Evolutionary conservation across 2,329 filamentous ascomycete genomes (phyloP).

Genomic region (Fusarium nurragi): DNA sequence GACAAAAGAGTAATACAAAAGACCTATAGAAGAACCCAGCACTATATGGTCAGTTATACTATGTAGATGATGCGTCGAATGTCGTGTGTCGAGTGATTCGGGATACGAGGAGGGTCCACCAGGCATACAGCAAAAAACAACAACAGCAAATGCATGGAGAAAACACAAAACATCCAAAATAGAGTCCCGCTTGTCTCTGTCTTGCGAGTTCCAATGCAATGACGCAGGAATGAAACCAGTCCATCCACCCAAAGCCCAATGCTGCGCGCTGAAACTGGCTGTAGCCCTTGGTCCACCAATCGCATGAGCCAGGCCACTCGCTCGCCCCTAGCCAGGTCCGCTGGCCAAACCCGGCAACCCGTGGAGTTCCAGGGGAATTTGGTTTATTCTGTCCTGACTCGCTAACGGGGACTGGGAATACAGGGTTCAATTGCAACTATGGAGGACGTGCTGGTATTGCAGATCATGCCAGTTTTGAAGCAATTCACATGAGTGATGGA

Average conservation of each 20-base stretch:
- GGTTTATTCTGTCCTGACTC: constrained; percentile 12
- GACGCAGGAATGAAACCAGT: constrained; percentile 40
- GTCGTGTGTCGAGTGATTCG: background rate
- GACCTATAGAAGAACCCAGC: background rate
- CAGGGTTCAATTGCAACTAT: constrained; percentile 3
- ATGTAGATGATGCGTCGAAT: constrained; percentile 2
- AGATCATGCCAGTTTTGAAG: background rate
- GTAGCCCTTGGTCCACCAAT: constrained; percentile 25
- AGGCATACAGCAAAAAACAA: constrained; percentile 18
- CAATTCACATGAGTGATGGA: background rate
- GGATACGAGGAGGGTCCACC: constrained; percentile 13
- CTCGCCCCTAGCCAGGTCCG: constrained; percentile 24
- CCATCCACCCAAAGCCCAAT: constrained; percentile 29
- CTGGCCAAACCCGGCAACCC: constrained; percentile 13
- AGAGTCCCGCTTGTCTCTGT: background rate
- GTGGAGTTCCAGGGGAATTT: constrained; percentile 5
- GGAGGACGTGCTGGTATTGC: background rate
- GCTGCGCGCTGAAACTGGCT: constrained; percentile 34
- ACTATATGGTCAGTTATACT: background rate
- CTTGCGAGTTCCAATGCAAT: constrained; percentile 28
- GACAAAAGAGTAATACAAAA: no score
- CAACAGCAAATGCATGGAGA: constrained; percentile 14
- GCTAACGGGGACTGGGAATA: background rate
- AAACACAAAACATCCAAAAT: constrained; percentile 9
- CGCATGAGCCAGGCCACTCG: background rate